Conservation (phyloP, 352 stramenopile genomes). For the Phytophthora lateralis region DNA sequence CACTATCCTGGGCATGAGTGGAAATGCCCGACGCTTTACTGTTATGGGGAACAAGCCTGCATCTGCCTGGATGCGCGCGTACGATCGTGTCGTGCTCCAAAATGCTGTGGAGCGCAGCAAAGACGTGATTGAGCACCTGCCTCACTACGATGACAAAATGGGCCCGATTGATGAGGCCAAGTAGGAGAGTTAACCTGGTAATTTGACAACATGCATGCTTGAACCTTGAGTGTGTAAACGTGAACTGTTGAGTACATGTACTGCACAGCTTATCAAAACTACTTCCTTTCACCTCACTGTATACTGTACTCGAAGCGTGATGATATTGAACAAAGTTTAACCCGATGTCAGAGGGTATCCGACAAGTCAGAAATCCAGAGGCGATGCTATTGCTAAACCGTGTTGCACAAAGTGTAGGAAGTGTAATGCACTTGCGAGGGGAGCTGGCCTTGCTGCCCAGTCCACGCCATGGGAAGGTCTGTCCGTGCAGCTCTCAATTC, state of each 20-base stretch:
- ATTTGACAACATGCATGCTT: constrained; percentile 11
- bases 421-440: too few relatives aligned
- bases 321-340: too few relatives aligned
- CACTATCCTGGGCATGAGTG: constrained; percentile 24
- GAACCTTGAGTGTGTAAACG: not conserved
- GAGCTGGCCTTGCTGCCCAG: too few relatives aligned
- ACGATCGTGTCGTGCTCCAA: constrained; percentile 69
- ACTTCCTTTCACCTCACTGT: too few relatives aligned
- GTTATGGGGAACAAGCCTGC: constrained; percentile 28
- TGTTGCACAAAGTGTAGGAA: too few relatives aligned
- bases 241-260: not conserved
- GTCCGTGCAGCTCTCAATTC: too few relatives aligned
- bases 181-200: constrained; percentile 4
- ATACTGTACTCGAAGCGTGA: too few relatives aligned
- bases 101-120: constrained; percentile 75
- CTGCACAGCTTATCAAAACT: too few relatives aligned
- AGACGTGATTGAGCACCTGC: constrained; percentile 43
- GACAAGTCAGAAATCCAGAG: too few relatives aligned
- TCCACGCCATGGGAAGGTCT: too few relatives aligned
- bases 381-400: too few relatives aligned
- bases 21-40: constrained; percentile 23
- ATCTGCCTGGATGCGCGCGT: constrained; percentile 66
- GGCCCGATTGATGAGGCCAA: constrained; percentile 17
- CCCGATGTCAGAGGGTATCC: too few relatives aligned
- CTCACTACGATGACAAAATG: constrained; percentile 24